Conservation (phyloP, 345 rosid genomes). For the Noccaea bulbosa region DNA sequence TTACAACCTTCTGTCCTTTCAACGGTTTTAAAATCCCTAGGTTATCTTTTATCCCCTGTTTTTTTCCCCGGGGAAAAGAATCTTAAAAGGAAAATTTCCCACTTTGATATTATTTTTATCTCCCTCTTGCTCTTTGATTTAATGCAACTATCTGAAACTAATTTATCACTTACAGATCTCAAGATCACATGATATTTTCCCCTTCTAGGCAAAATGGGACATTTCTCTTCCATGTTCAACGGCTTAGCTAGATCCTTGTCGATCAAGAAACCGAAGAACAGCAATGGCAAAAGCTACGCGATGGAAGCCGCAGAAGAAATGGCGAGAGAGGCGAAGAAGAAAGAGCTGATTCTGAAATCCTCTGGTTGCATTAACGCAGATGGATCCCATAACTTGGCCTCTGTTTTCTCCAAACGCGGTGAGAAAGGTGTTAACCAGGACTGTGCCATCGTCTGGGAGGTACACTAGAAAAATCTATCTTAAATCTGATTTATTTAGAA, state of each 20-base stretch:
- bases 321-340: slow-evolving; percentile 84
- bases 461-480: slow-evolving; percentile 33
- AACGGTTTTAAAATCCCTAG: slow-evolving; percentile 30
- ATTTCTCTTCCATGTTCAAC: slow-evolving; percentile 79
- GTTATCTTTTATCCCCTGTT: slow-evolving; percentile 38
- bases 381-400: slow-evolving; percentile 67
- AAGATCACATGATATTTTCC: slow-evolving; percentile 14
- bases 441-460: slow-evolving; percentile 95
- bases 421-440: slow-evolving; percentile 90
- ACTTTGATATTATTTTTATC: slow-evolving; percentile 40
- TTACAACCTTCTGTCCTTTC: slow-evolving; percentile 43
- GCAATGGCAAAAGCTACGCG: slow-evolving; percentile 51
- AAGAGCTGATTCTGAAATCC: slow-evolving; percentile 65
- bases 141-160: slow-evolving; percentile 32
- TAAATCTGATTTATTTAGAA: not conserved
- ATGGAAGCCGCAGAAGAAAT: slow-evolving; percentile 67
- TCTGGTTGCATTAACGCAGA: slow-evolving; percentile 69
- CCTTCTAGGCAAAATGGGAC: slow-evolving; percentile 56
- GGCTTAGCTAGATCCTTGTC: slow-evolving; percentile 68
- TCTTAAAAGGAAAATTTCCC: slow-evolving; percentile 30
- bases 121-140: slow-evolving; percentile 41
- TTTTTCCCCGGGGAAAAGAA: slow-evolving; percentile 45
- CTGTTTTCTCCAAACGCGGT: slow-evolving; percentile 83
- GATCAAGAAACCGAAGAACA: slow-evolving; percentile 53
- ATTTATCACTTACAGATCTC: slow-evolving; percentile 21